phyloP scores from a whole-genome alignment of 345 rosid genomes.

The Melastoma malabathricum region DNA sequence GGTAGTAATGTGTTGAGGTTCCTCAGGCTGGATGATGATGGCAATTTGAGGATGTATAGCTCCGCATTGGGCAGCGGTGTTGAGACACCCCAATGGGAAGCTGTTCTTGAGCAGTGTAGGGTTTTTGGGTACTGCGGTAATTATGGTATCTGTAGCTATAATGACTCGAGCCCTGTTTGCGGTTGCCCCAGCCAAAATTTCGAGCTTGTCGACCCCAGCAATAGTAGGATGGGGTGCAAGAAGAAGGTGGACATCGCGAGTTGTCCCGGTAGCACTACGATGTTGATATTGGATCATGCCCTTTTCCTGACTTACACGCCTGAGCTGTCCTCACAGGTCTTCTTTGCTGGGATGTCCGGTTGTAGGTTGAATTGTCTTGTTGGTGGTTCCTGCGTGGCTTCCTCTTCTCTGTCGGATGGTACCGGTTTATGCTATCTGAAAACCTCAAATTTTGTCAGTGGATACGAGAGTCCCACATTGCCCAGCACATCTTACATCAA shows the following conservation, averaged over 20 bases:
- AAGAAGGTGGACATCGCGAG: slow-evolving; percentile 31
- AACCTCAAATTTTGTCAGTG: slow-evolving; percentile 31
- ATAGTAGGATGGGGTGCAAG: slow-evolving; percentile 42
- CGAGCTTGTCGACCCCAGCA: slow-evolving; percentile 29
- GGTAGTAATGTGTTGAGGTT: slow-evolving; percentile 38
- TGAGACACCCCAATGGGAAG: slow-evolving; percentile 27
- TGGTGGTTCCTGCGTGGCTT: slow-evolving; percentile 33
- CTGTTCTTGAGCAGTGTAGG: slow-evolving; percentile 40
- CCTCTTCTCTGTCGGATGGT: slow-evolving; percentile 46
- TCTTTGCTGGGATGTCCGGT: slow-evolving; percentile 24
- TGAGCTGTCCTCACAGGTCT: slow-evolving; percentile 14
- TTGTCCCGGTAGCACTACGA: slow-evolving; percentile 30
- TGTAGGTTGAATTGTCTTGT: slow-evolving; percentile 38
- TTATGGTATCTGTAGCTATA: slow-evolving; percentile 48
- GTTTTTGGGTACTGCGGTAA: slow-evolving; percentile 52
- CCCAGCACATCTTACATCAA: slow-evolving; percentile 46
- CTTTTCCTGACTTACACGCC: slow-evolving; percentile 22
- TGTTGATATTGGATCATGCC: slow-evolving; percentile 34
- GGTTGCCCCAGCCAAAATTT: slow-evolving; percentile 55
- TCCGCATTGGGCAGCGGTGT: slow-evolving; percentile 14
- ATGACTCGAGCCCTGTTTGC: slow-evolving; percentile 29
- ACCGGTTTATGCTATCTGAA: slow-evolving; percentile 46
- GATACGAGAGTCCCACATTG: slow-evolving; percentile 33
- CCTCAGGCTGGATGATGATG: slow-evolving; percentile 39
- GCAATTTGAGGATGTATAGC: slow-evolving; percentile 53